phyloP scores from a whole-genome alignment of 106 monocot species.

The Dioscorea dumetorum region DNA sequence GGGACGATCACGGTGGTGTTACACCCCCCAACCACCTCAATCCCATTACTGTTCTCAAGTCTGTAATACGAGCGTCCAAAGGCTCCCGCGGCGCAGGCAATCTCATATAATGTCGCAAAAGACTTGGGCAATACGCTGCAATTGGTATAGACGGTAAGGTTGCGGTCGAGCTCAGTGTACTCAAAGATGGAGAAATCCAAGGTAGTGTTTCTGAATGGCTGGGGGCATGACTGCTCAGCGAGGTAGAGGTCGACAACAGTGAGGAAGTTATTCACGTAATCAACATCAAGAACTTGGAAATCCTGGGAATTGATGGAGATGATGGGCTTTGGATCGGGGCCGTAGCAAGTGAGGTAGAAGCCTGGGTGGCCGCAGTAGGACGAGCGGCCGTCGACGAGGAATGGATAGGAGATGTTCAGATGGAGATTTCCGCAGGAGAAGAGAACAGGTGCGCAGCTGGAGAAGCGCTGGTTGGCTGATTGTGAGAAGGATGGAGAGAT shows the following conservation, averaged over 20 bases:
- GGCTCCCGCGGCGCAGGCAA: not conserved
- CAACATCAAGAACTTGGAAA: constrained; percentile 7
- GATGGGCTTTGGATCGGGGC: not conserved
- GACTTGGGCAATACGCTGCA: not conserved
- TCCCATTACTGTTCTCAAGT: not conserved
- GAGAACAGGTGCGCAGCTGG: not conserved
- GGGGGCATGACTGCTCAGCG: constrained; percentile 8
- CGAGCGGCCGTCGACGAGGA: not conserved
- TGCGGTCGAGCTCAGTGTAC: constrained; percentile 1
- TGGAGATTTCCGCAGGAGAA: not conserved
- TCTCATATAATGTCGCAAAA: too few species aligned
- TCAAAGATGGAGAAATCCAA: not conserved
- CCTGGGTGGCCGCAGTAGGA: constrained; percentile 19
- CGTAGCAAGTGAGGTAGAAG: constrained; percentile 5
- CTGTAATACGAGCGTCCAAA: not conserved
- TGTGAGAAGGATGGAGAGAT: not conserved
- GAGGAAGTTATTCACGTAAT: not conserved
- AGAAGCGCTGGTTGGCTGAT: not conserved
- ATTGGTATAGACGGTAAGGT: constrained; percentile 19
- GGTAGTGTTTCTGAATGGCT: not conserved
- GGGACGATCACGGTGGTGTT: not conserved
- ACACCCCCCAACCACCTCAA: not conserved
- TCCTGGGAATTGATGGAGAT: not conserved
- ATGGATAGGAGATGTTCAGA: constrained; percentile 14
- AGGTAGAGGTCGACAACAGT: constrained; percentile 8